These are phyloP conservation scores for Barnettozyma vustinii DNA, from an alignment of 805 yeast genomes.

Conservation along the genomic window DNA sequence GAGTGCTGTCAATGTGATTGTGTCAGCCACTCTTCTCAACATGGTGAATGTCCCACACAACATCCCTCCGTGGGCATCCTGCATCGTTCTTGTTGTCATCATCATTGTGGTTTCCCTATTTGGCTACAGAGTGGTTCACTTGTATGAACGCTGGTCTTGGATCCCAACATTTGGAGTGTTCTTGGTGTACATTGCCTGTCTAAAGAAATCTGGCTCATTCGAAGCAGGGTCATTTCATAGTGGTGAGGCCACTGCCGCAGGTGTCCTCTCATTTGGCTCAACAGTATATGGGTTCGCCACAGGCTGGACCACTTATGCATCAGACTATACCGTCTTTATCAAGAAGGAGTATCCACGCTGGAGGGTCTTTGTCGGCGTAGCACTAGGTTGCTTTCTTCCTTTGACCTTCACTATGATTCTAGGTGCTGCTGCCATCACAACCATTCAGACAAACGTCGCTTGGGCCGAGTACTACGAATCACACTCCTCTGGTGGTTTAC, in stretches of 20 bases:
- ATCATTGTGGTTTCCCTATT: constrained; percentile 73
- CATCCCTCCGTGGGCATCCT: constrained; percentile 88
- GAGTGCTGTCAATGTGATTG: constrained; percentile 89
- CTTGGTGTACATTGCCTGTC: constrained; percentile 61
- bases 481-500: constrained; percentile 72
- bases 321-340: constrained; percentile 89
- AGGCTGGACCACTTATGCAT: constrained; percentile 91
- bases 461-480: constrained; percentile 47
- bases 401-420: constrained; percentile 65
- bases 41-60: constrained; percentile 55
- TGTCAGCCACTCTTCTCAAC: constrained; percentile 76
- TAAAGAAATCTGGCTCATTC: constrained; percentile 56
- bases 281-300: constrained; percentile 82
- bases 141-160: constrained; percentile 84
- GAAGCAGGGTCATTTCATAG: constrained; percentile 41
- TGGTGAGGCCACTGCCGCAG: constrained; percentile 70
- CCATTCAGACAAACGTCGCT: constrained; percentile 39
- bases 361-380: constrained; percentile 59
- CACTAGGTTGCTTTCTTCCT: constrained; percentile 61
- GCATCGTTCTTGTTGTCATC: constrained; percentile 59
- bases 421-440: constrained; percentile 83
- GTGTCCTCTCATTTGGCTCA: constrained; percentile 75
- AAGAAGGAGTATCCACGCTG: constrained; percentile 52
- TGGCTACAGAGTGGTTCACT: constrained; percentile 78
- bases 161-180: constrained; percentile 70